phyloP scores from a whole-genome alignment of 768 basidiomycete genomes.

The Boletus vermiculosoides region DNA sequence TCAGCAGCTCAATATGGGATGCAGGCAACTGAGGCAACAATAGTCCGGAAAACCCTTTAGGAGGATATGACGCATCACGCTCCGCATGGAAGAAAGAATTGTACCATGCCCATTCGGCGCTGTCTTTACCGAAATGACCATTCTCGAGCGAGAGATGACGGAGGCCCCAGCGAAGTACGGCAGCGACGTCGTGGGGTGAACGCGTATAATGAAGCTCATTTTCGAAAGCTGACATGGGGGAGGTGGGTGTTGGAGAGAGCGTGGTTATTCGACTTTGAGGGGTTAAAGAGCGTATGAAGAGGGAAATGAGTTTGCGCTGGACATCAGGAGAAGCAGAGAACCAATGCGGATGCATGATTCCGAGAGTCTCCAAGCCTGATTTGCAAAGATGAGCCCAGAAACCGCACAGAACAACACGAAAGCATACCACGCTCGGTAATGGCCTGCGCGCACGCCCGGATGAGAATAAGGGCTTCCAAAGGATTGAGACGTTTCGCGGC shows the following conservation, averaged over 20 bases:
- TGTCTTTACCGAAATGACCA: constrained; percentile 54
- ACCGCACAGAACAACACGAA: not conserved
- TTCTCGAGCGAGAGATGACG: constrained; percentile 69
- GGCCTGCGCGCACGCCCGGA: constrained; percentile 66
- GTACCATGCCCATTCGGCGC: constrained; percentile 66
- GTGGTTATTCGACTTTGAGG: constrained; percentile 45
- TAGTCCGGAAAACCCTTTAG: constrained; percentile 58
- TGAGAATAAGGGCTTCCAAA: constrained; percentile 58
- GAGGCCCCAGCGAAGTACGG: constrained; percentile 78
- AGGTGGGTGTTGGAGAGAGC: constrained; percentile 49
- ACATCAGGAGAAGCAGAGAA: constrained; percentile 66
- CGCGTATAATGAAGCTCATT: constrained; percentile 63
- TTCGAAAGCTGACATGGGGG: constrained; percentile 54
- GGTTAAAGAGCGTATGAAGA: constrained; percentile 63
- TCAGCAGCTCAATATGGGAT: constrained; percentile 58
- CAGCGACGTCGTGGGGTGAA: constrained; percentile 74
- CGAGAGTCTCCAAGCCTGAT: constrained; percentile 75
- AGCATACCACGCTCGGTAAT: constrained; percentile 62
- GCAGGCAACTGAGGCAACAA: constrained; percentile 60
- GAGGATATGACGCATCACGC: constrained; percentile 56
- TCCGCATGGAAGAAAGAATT: constrained; percentile 59
- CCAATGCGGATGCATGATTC: constrained; percentile 87
- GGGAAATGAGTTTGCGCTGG: constrained; percentile 69
- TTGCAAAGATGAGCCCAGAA: constrained; percentile 4
- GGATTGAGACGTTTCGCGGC: constrained; percentile 59